Conservation (phyloP, 305 asterid species). For the Fraxinus greggii region DNA sequence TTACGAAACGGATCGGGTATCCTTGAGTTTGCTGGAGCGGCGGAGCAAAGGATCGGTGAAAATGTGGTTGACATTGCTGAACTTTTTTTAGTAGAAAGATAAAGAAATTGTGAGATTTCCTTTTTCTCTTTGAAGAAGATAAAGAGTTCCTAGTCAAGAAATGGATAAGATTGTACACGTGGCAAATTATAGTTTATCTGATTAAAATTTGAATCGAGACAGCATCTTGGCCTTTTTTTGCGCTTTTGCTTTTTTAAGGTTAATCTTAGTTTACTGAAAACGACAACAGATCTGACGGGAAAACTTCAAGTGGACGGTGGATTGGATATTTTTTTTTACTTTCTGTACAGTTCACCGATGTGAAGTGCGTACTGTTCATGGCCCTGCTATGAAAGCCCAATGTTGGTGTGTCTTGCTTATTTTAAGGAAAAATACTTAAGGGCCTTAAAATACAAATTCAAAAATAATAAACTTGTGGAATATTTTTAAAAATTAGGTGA, state of each 20-base stretch:
- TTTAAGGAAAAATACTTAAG: too few species aligned
- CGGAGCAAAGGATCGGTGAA: constrained; percentile 44
- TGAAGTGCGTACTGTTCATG: not conserved
- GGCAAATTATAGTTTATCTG: constrained; percentile 7
- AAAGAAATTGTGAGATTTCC: not conserved
- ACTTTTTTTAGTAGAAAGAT: not conserved
- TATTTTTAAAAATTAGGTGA: too few species aligned
- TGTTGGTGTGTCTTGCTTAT: not conserved
- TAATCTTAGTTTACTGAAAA: constrained; percentile 19
- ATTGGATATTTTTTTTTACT: not conserved
- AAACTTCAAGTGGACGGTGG: constrained; percentile 7
- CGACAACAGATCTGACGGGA: constrained; percentile 26
- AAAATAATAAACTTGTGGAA: too few species aligned
- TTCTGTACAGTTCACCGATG: not conserved
- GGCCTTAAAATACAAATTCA: too few species aligned
- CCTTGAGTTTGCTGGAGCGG: constrained; percentile 31
- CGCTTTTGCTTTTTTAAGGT: not conserved
- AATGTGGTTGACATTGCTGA: constrained; percentile 42
- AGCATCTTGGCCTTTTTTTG: constrained; percentile 9
- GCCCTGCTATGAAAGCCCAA: not conserved
- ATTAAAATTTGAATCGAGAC: not conserved
- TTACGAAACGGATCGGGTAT: constrained; percentile 28
- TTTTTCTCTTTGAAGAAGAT: not conserved
- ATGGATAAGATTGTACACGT: constrained; percentile 50
- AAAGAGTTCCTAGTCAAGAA: not conserved